Base-by-base conservation (phyloP, 352 stramenopile genomes). In the Pythium rishiriense region DNA sequence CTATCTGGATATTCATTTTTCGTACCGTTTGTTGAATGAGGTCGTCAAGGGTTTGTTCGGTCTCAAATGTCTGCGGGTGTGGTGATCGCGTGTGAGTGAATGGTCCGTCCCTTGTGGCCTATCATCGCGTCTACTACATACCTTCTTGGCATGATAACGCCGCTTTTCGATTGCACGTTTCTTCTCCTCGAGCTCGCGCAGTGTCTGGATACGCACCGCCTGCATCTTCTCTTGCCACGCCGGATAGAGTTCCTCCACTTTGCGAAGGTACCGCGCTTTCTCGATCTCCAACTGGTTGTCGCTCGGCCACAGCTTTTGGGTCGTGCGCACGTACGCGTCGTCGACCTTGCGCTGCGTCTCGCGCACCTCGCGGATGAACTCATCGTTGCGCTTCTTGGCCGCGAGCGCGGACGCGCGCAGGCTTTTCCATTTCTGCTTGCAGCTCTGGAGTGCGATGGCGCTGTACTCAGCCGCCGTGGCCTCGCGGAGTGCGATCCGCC, bases 401-500 rank as follows among this genome's bases (percentile, higher is more conserved):
- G 67, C 33, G 1, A 85, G 58, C 0, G 78, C 73, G 0, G 77
- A 64, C 0, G 74, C 66, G 4, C 81, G 76, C 41, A 85, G 55
- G 5, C 64, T 54, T 51, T 90, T 90, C 76, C 71, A 85, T 56
- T 90, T 90, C 39, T 85, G 79, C 25, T 74, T 82, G 50, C 55
- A 73, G 60, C 73, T 90, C 65, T 94, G 82, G 25, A 84, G 65
- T 17, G 82, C 76, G 15, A 90, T 74, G 4, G 79, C 76, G 48
- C 81, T 91, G 62, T 88, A 90, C 72, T 95, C 86, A 31, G 81
- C 84, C 8, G 82, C 77, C 15, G 83, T 93, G 37, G 84, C 81
- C 62, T 95, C 86, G 5, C 79, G 76, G 25, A 93, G 71, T 19
- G 75, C 67, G 49, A 93, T 73, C 19, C 81, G 75, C 69, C 90